Base-by-base conservation (phyloP, 768 basidiomycete species). In the Coprinopsis cinerea region DNA sequence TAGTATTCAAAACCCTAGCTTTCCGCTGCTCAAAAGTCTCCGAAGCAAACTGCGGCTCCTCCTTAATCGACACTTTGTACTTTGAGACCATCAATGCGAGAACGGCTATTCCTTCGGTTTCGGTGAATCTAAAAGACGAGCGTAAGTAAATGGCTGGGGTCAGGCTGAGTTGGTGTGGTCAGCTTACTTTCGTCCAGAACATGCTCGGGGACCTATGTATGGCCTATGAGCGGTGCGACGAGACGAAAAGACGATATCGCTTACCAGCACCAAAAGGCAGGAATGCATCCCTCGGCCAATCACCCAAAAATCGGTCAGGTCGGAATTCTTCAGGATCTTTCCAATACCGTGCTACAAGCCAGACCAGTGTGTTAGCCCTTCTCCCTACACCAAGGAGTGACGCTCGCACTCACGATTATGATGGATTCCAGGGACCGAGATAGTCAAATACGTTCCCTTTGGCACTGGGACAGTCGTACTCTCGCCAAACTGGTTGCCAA, bases 71-170 rank as follows among this genome's bases (percentile, higher is more conserved):
- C 46, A 79, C 66, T 46, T 65, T 68, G 60, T 73, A 81, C 7
- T 78, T 59, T 15, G 79, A 57, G 62, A 73, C 61, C n/a, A n/a
- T n/a, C n/a, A n/a, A n/a, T n/a, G 73, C 71, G n/a, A 81, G 61
- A 26, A 71, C 66, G 0, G 71, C 75, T 24, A 75, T 60, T 18
- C 61, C 71, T 60, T 76, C 75, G 6, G 69, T 73, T 57, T 79
- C 76, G 18, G 64, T 62, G 58, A 75, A 76, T 53, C 71, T 75
- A 17, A 24, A 9, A 1, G 23, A 14, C 3, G n/a, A 18, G 10
- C n/a, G n/a, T n/a, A n/a, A n/a, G n/a, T n/a, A n/a, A n/a, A n/a
- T n/a, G n/a, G n/a, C n/a, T n/a, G n/a, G n/a, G n/a, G n/a, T n/a
- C n/a, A n/a, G n/a, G n/a, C n/a, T n/a, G n/a, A n/a, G n/a, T n/a